Evolutionary conservation across 2,329 filamentous ascomycete genomes (phyloP), one percentile per base, ranked within the genome.

Genomic region (Aspergillus sp.): DNA sequence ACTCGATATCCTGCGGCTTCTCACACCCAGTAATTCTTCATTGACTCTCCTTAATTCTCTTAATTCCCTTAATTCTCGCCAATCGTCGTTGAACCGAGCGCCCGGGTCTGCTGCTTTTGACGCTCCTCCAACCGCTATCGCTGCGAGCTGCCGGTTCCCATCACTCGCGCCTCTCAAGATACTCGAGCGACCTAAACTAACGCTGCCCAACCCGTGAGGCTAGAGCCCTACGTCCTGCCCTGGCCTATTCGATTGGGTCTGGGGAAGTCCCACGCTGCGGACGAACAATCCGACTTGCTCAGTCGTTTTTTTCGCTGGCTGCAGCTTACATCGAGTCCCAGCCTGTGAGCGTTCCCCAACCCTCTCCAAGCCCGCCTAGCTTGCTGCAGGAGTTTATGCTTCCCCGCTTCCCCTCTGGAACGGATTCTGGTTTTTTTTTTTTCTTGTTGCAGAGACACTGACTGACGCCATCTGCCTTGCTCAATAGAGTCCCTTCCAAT

Each of bases 171-270:
- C 56, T 53, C 53, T 49, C 45, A 49, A 49, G 32, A 48, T 24
- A 47, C 36, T 26, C 18, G 22, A 24, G 34, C 56, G 26, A 48
- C 52, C 56, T 48, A 58, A 55, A 57, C 53, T 36, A 51, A 61
- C 64, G 65, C 67, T 73, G 72, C 73, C 73, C 70, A 75, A 73
- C 62, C 58, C 56, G 73, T 74, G 73, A 76, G 73, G 72, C 73
- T 74, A 64, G 64, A 68, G 63, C 64, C 58, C 55, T 60, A 58
- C 55, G 64, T 48, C 61, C 45, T 57, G 53, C 53, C 57, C 38
- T 48, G 38, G 47, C 17, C 48, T 36, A 41, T 48, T 61, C 53
- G 45, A 69, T 68, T 68, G 66, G 66, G 38, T 45, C 44, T 54
- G 45, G 24, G 39, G 17, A 49, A 22, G 17, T 41, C 39, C 50